Base-by-base conservation (phyloP, 805 yeast species). In the Wickerhamiella nectarea region DNA sequence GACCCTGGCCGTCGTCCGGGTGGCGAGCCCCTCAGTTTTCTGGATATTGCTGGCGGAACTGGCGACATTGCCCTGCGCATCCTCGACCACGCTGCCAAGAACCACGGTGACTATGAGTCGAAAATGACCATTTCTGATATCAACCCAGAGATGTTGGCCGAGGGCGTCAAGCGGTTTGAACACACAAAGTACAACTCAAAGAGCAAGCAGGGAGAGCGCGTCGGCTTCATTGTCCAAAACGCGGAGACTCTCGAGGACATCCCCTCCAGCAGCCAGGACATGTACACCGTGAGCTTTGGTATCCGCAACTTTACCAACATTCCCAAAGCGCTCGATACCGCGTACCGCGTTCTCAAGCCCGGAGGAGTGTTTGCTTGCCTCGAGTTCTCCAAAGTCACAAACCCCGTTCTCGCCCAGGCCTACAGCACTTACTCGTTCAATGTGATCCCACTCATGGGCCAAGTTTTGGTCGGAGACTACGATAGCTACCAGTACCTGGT, bases 31-130 rank as follows among this genome's bases (percentile, higher is more conserved):
- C 67, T 91, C 54, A 75, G 78, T 46, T 89, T 91, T 57, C 70
- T 91, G 50, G 98, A 91, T 62, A 97, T 91, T 46, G 98, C 98
- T 21, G 98, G 98, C 47, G 98, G 98, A 19, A 85, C 97, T 9
- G 98, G 98, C 38, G 98, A 91, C 58, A 89, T 91, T 63, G 98
- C 98, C 1, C 85, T 85, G 64, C 93, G 98, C 2, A 71, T 91
- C 50, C 68, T 91, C 49, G 95, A 86, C 56, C 95, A 91, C 63
- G 97, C 97, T 8, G 77, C 79, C 50, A 63, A 68, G 33, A 74
- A 76, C 49, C 84, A 76, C 58, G 78, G 80, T 46, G 98, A 91
- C 64, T 70, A 63, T 31, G 67, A 69, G 48, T 75, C 85, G 26
- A 75, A 78, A 20, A 91, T 91, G 91, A 84, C 87, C 7, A 75